Base-by-base conservation (phyloP, 129 eudicot species). In the Oenanthe sinensis region DNA sequence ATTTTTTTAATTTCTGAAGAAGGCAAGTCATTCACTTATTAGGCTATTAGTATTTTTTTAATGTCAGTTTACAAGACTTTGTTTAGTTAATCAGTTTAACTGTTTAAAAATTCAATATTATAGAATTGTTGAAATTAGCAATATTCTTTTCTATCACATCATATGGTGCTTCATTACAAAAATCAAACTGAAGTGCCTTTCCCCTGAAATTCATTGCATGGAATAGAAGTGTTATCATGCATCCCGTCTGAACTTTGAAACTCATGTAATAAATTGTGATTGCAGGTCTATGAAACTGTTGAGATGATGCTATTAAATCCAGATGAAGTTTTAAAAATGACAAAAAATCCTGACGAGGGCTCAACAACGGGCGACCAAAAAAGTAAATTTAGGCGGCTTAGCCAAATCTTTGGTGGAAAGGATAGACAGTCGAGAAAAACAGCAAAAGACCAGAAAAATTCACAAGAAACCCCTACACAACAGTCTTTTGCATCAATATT, bases 231-330 rank as follows among this genome's bases (percentile, higher is more conserved):
- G 50, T 71, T 71, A 20, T 44, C 8, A 43, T n/a, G 33, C 28
- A 44, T 43, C 20, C 37, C 20, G 76, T n/a, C 8, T 46, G 30
- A n/a, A 43, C 52, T 72, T 39, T 33, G 50, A 22, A 47, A n/a
- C 49, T n/a, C 42, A 22, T 69, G 52, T 49, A 19, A 36, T 74
- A 14, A 71, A 40, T 60, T 48, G 26, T 77, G 46, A 68, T 69
- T 76, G 73, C 81, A 96, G 99, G 97, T 96, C 28, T 96, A 96
- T 78, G 97, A 96, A 77, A 84, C 95, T 0, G 89, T 96, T 33
- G 97, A 86, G 86, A 84, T 91, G 81, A 96, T 96, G 95, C 76
- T 96, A 76, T 52, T 80, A 43, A 91, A 87, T 68, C 97, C 91
- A 7, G 93, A 92, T 17, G 97, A 92, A 82, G 80, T 86, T 81